These are phyloP conservation scores for Podospora comata DNA, from an alignment of 495 filamentous ascomycete species.

Conservation along the genomic window DNA sequence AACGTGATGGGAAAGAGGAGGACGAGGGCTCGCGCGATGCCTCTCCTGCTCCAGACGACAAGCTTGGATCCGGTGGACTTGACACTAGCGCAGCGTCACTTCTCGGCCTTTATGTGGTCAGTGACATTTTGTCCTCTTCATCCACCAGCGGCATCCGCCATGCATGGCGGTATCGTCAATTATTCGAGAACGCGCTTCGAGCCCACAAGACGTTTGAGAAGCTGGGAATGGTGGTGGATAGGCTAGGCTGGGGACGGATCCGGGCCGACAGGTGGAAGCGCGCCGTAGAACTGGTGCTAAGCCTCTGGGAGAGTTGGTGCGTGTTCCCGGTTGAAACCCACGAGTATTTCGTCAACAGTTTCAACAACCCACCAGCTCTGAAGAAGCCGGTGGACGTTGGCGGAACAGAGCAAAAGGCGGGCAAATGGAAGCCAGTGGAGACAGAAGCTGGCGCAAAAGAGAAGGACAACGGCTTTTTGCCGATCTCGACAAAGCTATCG, in stretches of 20 bases:
- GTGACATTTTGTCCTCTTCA: slow-evolving; percentile 83
- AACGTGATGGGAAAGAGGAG: slow-evolving; percentile 42
- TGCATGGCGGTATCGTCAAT: slow-evolving; percentile 84
- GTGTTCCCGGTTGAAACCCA: slow-evolving; percentile 77
- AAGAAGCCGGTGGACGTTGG: slow-evolving; percentile 46
- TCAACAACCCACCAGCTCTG: slow-evolving; percentile 68
- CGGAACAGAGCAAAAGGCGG: slow-evolving; percentile 54
- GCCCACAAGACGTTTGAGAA: slow-evolving; percentile 72
- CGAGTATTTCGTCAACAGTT: slow-evolving; percentile 67
- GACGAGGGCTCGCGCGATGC: slow-evolving; percentile 37
- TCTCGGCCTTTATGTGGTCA: slow-evolving; percentile 80
- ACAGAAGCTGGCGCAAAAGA: slow-evolving; percentile 42
- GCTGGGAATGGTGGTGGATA: slow-evolving; percentile 73
- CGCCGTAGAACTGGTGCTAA: slow-evolving; percentile 68
- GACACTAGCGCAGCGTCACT: slow-evolving; percentile 74
- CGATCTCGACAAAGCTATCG: slow-evolving; percentile 27
- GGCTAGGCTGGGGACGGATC: slow-evolving; percentile 76
- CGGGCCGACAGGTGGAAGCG: slow-evolving; percentile 88
- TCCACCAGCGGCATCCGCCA: slow-evolving; percentile 79
- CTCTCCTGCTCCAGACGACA: slow-evolving; percentile 41
- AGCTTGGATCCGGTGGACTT: slow-evolving; percentile 29
- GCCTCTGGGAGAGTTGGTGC: slow-evolving; percentile 85
- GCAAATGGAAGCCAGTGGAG: slow-evolving; percentile 71
- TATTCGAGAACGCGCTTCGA: slow-evolving; percentile 75
- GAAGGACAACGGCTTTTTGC: slow-evolving; percentile 36